Base-by-base conservation (phyloP, 2,329 filamentous ascomycete genomes). In the Ustilaginoidea virens region DNA sequence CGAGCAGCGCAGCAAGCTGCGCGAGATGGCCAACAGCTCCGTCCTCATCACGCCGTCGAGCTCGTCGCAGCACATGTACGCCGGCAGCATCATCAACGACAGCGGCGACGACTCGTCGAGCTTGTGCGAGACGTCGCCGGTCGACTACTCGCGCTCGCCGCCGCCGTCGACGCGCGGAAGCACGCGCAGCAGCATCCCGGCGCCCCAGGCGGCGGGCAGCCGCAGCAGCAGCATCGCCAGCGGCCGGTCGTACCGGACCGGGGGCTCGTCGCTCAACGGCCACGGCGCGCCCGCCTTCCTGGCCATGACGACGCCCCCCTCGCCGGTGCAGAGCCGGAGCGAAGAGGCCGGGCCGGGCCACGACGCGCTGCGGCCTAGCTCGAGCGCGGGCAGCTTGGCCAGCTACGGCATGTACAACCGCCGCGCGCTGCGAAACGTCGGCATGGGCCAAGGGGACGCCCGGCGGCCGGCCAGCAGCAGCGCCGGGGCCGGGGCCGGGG, bases 11-110 rank as follows among this genome's bases (percentile, higher is more conserved):
- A 79, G 66, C 45, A 75, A 79, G 36, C 65, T 92, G 19, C 73
- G 86, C 23, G 85, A 94, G 50, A 62, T 92, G 33, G 83, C 81
- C n/a, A 86, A 72, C 33, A 80, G 71, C 43, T 78, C 74, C 20
- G 73, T 78, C 13, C 61, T 87, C 36, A 66, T 61, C 16, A 35
- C 33, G n/a, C 58, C 56, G 8, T 52, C 46, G 2, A 41, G 39
- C 23, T 39, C 39, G 5, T 51, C 51, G 12, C 48, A 51, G 23
- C 51, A 58, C n/a, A n/a, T n/a, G 19, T 51, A 56, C 33, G 42
- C 52, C 3, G 52, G 54, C 22, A 59, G 56, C 36, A 47, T 58
- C 38, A 60, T 64, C 35, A 63, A 63, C 39, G 67, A 63, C 35
- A 68, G 72, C 42, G 67, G 63, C 35, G 68, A 72, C 42, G 68